phyloP scores from a whole-genome alignment of 2,329 filamentous ascomycete species.

The Hypoxylon sp. region DNA sequence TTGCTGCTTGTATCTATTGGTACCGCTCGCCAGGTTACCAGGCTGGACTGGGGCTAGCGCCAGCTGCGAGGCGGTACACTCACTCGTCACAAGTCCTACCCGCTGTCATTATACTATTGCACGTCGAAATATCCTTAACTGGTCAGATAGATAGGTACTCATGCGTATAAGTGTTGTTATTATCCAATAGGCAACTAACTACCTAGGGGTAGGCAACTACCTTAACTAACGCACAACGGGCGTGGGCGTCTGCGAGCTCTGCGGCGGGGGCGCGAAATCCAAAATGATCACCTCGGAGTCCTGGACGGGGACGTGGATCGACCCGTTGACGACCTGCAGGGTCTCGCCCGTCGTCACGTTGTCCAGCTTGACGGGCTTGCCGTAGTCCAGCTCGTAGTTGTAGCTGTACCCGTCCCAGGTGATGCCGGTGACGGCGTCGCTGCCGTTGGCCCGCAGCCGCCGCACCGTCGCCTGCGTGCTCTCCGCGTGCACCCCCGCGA shows the following conservation, averaged over 20 bases:
- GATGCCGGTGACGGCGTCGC: constrained; percentile 73
- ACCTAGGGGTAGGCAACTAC: neutral
- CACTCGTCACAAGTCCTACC: neutral
- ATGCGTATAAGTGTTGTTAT: neutral
- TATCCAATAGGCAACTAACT: neutral
- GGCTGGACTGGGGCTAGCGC: neutral
- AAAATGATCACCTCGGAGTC: constrained; percentile 62
- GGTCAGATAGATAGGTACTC: neutral
- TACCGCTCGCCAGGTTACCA: neutral
- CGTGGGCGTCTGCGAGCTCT: neutral
- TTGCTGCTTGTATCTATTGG: neutral
- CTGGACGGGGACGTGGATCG: constrained; percentile 57
- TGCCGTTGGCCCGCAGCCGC: constrained; percentile 72
- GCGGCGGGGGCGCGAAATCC: constrained; percentile 48
- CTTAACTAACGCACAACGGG: neutral
- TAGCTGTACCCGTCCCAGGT: constrained; percentile 75
- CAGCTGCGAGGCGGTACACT: neutral
- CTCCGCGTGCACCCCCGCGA: constrained; percentile 50
- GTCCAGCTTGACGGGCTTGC: constrained; percentile 65
- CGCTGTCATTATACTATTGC: neutral
- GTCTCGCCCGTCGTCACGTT: constrained; percentile 70
- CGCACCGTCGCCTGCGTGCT: constrained; percentile 57
- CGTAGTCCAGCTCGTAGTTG: constrained; percentile 70
- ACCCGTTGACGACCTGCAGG: constrained; percentile 56
- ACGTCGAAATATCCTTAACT: neutral